Percentiles rank a stretch among this genome's conserved stretches.
Evolutionary conservation across 1,139 yeast species (phyloP).

Genomic region (Kodamaea alishanica): DNA sequence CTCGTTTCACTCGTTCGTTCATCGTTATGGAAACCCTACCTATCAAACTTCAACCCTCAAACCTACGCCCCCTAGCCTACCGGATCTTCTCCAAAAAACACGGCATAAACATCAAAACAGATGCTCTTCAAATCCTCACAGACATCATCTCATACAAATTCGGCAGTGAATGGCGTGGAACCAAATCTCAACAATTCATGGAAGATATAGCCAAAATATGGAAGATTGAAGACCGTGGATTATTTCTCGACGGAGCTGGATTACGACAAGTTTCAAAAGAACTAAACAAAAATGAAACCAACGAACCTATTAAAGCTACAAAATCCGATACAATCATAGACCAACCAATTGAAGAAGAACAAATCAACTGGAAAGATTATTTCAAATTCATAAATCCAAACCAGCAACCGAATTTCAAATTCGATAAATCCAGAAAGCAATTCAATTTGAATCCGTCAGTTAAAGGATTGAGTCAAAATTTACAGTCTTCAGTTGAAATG

Average conservation of each 20-base stretch:
- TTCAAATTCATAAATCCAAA: conserved; percentile 63
- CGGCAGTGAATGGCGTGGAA: conserved; percentile 84
- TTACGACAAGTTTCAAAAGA: conserved; percentile 63
- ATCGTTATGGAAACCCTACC: conserved; percentile 43
- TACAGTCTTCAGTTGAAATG: conserved; percentile 24
- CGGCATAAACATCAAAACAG: conserved; percentile 84
- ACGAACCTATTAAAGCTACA: conserved; percentile 6
- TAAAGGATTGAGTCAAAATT: conserved; percentile 16
- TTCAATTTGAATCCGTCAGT: conserved; percentile 36
- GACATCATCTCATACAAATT: conserved; percentile 68
- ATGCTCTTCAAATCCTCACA: conserved; percentile 72
- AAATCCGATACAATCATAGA: conserved; percentile 35
- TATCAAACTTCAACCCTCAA: conserved; percentile 70
- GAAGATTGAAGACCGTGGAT: conserved; percentile 85
- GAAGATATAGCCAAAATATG: conserved; percentile 80
- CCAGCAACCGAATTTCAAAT: conserved; percentile 62
- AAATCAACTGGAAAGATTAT: conserved; percentile 67
- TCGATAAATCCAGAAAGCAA: conserved; percentile 64
- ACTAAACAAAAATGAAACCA: conserved; percentile 23
- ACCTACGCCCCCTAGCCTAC: conserved; percentile 87
- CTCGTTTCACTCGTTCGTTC: no score
- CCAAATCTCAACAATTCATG: conserved; percentile 60
- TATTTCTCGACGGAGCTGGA: conserved; percentile 77
- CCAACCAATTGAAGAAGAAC: conserved; percentile 12
- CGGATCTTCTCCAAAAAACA: conserved; percentile 86